A percentile compares a stretch with the other conserved stretches of the same genome.
These are phyloP conservation scores for Penicillium sp. DNA, from an alignment of 2,329 filamentous ascomycete species.

Conservation along the genomic window DNA sequence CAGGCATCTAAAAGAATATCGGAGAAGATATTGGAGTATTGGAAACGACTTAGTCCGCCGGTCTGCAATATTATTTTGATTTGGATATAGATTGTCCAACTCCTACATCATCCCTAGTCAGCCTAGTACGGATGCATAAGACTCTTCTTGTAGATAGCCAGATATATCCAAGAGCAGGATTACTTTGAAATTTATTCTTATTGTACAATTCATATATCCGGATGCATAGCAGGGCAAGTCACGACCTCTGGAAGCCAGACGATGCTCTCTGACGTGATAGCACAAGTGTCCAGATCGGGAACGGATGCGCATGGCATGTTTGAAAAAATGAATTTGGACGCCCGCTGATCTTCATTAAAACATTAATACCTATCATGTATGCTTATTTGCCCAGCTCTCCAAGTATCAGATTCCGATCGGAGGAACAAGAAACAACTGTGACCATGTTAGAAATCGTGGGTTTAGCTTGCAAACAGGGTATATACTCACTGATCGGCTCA, in stretches of 20 bases:
- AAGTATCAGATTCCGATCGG: slow-evolving; percentile 75
- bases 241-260: not conserved
- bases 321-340: slow-evolving; percentile 18
- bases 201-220: slow-evolving; percentile 4
- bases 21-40: not conserved
- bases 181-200: slow-evolving; percentile 1
- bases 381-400: slow-evolving; percentile 65
- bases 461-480: not conserved
- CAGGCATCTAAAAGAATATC: too few relatives aligned
- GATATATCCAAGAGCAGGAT: not conserved
- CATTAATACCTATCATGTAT: slow-evolving; percentile 9
- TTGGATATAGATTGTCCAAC: not conserved
- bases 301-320: not conserved
- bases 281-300: not conserved
- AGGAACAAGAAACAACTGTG: slow-evolving; percentile 75
- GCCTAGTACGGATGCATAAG: not conserved
- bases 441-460: slow-evolving; percentile 14
- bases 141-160: not conserved
- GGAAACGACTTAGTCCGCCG: not conserved
- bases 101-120: not conserved
- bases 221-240: not conserved
- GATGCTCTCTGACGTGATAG: not conserved
- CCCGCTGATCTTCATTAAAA: slow-evolving; percentile 22
- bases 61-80: not conserved
- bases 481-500: slow-evolving; percentile 73